Percentiles rank a stretch among this genome's conserved stretches.
These are phyloP conservation scores for Casuarina cunninghamiana DNA, from an alignment of 306 rosid genomes.

Conservation along the genomic window DNA sequence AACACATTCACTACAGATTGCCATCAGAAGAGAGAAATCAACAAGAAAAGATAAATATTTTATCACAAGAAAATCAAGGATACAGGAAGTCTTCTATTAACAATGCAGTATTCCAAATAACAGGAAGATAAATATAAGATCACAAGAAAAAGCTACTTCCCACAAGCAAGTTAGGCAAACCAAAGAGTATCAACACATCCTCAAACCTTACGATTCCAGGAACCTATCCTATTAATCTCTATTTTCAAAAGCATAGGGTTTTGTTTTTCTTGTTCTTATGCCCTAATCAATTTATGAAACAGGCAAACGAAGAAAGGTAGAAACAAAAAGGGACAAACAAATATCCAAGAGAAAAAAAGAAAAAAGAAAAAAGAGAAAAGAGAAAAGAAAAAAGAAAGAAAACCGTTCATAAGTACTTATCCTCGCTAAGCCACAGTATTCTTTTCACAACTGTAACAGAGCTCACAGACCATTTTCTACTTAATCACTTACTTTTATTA, in stretches of 20 bases:
- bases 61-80: neutral
- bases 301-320: too few relatives aligned
- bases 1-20: neutral
- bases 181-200: neutral
- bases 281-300: too few relatives aligned
- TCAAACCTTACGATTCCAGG: neutral
- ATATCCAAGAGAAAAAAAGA: too few relatives aligned
- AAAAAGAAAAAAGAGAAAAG: too few relatives aligned
- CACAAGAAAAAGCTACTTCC: slow-evolving; percentile 10
- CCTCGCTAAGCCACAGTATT: too few relatives aligned
- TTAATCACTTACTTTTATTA: neutral
- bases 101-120: neutral
- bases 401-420: too few relatives aligned
- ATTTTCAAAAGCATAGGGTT: neutral
- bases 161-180: slow-evolving; percentile 23
- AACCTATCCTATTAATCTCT: neutral
- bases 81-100: neutral
- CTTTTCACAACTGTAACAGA: neutral
- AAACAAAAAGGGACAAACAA: too few relatives aligned
- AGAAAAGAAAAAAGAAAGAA: too few relatives aligned
- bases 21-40: neutral
- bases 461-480: neutral
- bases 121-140: neutral
- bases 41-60: neutral
- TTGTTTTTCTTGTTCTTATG: neutral